phyloP scores from a whole-genome alignment of 371 early-diverging fungal species.

The Mucor racemosus region DNA sequence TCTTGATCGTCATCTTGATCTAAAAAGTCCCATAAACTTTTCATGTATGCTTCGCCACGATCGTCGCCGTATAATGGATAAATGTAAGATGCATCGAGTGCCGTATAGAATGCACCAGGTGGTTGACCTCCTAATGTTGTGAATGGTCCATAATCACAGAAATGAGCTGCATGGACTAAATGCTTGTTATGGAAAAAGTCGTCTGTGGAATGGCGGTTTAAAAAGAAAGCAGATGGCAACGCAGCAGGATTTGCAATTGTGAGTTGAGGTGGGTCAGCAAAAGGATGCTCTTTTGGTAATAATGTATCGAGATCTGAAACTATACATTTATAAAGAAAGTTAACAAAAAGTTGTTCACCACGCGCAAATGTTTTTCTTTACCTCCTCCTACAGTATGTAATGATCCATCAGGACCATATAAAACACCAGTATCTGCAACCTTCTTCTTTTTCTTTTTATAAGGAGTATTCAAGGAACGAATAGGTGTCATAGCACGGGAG shows the following conservation, averaged over 20 bases:
- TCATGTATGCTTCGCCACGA: constrained; percentile 67
- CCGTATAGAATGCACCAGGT: constrained; percentile 55
- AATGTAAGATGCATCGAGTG: constrained; percentile 52
- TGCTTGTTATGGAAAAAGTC: constrained; percentile 46
- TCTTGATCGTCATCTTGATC: constrained; percentile 39
- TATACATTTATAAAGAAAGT: constrained; percentile 2
- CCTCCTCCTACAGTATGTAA: constrained; percentile 47
- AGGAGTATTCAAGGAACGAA: constrained; percentile 1
- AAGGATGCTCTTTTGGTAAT: constrained; percentile 33
- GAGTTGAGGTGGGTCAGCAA: constrained; percentile 43
- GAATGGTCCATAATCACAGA: constrained; percentile 60
- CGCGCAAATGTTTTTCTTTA: constrained; percentile 3
- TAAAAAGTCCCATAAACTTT: constrained; percentile 65
- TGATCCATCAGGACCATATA: constrained; percentile 54
- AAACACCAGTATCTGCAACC: constrained; percentile 45
- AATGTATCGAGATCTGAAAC: constrained; percentile 33
- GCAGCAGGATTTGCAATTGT: constrained; percentile 47
- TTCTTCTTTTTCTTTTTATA: constrained; percentile 57
- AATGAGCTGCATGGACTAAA: constrained; percentile 46
- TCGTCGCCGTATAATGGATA: constrained; percentile 67
- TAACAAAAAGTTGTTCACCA: background rate
- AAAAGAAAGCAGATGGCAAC: constrained; percentile 50
- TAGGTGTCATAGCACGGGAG: constrained; percentile 40
- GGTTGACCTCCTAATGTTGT: constrained; percentile 54
- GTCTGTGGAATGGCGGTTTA: constrained; percentile 38